These are phyloP conservation scores for Atkinsonella texensis DNA, from an alignment of 2,329 filamentous ascomycete species.

Conservation along the genomic window DNA sequence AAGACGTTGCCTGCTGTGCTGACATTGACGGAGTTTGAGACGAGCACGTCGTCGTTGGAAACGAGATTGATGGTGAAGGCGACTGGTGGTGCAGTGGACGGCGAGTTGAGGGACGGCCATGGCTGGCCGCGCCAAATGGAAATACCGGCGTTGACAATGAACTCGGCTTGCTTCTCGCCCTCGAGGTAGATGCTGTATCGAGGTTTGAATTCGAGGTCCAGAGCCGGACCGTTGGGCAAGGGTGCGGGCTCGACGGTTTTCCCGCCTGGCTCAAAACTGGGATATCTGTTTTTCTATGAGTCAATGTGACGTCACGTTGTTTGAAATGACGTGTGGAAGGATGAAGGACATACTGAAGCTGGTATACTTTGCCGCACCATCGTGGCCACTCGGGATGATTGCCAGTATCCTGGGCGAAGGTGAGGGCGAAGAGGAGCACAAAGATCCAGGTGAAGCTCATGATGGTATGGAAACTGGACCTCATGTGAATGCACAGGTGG, in stretches of 20 bases:
- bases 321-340: background rate
- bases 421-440: background rate
- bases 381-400: conserved; percentile 30
- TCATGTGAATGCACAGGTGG: background rate
- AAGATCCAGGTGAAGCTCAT: conserved; percentile 1
- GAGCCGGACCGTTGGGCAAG: conserved; percentile 19
- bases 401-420: conserved; percentile 21
- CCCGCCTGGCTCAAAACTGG: conserved; percentile 33
- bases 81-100: conserved; percentile 13
- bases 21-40: conserved; percentile 21
- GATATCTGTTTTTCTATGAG: conserved; percentile 14
- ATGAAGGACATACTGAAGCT: conserved; percentile 20
- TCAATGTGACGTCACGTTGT: background rate
- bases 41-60: conserved; percentile 18
- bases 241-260: conserved; percentile 24
- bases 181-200: conserved; percentile 35
- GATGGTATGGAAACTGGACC: background rate
- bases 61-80: conserved; percentile 26
- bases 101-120: conserved; percentile 18
- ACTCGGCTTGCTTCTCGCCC: conserved; percentile 26
- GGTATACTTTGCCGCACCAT: conserved; percentile 37
- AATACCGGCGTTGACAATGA: conserved; percentile 30
- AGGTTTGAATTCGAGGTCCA: conserved; percentile 32
- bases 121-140: conserved; percentile 28
- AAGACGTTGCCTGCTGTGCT: conserved; percentile 24